Conservation (phyloP, 2,329 filamentous ascomycete species). For the Pezicula carpinea region DNA sequence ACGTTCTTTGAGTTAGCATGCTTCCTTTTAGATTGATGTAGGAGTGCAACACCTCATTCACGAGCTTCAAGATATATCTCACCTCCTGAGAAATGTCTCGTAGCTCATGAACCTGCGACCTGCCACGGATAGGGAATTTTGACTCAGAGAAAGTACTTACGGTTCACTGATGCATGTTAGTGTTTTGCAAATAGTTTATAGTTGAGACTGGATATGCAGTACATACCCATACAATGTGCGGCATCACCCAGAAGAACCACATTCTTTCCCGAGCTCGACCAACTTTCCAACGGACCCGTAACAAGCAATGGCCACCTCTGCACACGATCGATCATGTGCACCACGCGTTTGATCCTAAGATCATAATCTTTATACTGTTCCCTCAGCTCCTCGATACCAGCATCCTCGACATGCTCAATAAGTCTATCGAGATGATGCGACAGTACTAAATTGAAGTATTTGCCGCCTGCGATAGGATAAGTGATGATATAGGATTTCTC, state of each 20-base stretch:
- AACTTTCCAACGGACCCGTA: conserved; percentile 35
- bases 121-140: no score
- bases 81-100: no score
- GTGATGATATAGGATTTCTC: conserved; percentile 36
- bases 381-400: conserved; percentile 34
- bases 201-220: no score
- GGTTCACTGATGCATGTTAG: conserved; percentile 23
- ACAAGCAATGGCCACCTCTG: conserved; percentile 39
- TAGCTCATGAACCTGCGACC: no score
- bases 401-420: conserved; percentile 29
- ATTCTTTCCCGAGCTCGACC: conserved; percentile 36
- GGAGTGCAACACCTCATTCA: no score
- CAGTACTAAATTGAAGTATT: conserved; percentile 37
- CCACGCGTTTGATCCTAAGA: conserved; percentile 34
- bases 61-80: no score
- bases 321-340: conserved; percentile 17
- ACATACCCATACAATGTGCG: conserved; percentile 32
- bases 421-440: conserved; percentile 34
- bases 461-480: conserved; percentile 36
- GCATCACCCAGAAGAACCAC: conserved; percentile 40
- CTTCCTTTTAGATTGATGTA: no score
- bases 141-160: no score
- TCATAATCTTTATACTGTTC: conserved; percentile 37
- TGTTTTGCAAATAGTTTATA: no score
- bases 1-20: no score